A percentile compares a stretch with the other conserved stretches of the same genome.
phyloP scores from a whole-genome alignment of 495 filamentous ascomycete genomes.

The Extremus antarcticus region DNA sequence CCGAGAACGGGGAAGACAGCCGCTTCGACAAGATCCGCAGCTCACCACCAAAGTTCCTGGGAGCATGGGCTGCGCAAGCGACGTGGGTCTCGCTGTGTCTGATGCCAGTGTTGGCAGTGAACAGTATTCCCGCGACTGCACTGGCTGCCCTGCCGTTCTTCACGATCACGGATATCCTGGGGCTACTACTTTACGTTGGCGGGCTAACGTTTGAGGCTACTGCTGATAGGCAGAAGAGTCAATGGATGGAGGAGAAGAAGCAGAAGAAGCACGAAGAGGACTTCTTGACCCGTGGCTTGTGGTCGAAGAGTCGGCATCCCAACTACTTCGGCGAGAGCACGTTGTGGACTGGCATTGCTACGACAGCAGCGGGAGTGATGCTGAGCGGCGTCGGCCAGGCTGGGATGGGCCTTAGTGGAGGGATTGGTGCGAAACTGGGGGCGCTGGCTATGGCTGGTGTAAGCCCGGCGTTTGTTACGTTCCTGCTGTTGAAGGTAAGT shows the following conservation, averaged over 20 bases:
- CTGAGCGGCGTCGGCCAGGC: constrained; percentile 31
- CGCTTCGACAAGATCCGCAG: constrained; percentile 51
- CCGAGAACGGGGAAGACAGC: constrained; percentile 43
- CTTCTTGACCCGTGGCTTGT: constrained; percentile 49
- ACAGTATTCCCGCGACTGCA: constrained; percentile 42
- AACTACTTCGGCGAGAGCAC: constrained; percentile 60
- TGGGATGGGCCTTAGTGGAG: constrained; percentile 40
- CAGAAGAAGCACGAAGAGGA: constrained; percentile 51
- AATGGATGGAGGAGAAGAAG: constrained; percentile 45
- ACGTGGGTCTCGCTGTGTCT: constrained; percentile 52
- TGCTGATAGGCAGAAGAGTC: constrained; percentile 49
- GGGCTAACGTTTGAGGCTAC: constrained; percentile 48
- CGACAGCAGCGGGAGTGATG: constrained; percentile 40
- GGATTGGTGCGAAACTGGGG: constrained; percentile 28
- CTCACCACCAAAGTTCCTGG: constrained; percentile 41
- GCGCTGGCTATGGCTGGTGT: constrained; percentile 39
- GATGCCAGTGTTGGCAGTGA: constrained; percentile 49
- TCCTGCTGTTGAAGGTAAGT: constrained; percentile 48
- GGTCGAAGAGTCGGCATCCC: constrained; percentile 49
- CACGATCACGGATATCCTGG: constrained; percentile 40
- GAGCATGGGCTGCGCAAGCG: constrained; percentile 48
- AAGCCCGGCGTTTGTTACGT: constrained; percentile 52
- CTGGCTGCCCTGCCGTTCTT: constrained; percentile 34
- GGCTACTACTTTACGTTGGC: constrained; percentile 41
- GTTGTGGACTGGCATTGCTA: constrained; percentile 53